Conservation (phyloP, 2,329 filamentous ascomycete genomes). For the Colletotrichum graminicola region DNA sequence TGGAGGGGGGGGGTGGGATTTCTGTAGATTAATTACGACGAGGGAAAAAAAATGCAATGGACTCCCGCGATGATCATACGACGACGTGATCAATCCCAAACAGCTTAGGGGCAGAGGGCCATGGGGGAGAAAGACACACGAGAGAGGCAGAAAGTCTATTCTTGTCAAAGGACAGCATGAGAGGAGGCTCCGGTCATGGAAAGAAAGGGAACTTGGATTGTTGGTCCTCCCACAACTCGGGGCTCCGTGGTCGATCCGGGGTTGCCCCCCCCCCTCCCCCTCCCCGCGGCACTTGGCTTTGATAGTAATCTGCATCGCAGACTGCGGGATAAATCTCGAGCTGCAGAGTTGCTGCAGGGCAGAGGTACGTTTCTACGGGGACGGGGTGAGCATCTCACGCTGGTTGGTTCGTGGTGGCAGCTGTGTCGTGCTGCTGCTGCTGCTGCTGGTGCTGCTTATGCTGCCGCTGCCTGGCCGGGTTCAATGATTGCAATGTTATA, state of each 20-base stretch:
- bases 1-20: not conserved
- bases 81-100: constrained; percentile 5
- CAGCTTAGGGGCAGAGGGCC: not conserved
- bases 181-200: constrained; percentile 7
- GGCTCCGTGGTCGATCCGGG: constrained; percentile 34
- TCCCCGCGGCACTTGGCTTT: constrained; percentile 8
- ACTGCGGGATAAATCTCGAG: not conserved
- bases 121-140: not conserved
- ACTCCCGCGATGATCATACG: constrained; percentile 18
- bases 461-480: not conserved
- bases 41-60: not conserved
- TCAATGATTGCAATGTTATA: not conserved
- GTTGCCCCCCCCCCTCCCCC: constrained; percentile 1
- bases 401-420: not conserved
- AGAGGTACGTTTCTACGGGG: constrained; percentile 2
- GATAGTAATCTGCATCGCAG: not conserved
- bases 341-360: constrained; percentile 4
- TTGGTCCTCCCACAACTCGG: not conserved
- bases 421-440: not conserved
- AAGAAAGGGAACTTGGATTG: not conserved
- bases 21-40: constrained; percentile 8
- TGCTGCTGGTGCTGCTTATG: not conserved
- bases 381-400: not conserved
- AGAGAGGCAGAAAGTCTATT: not conserved
- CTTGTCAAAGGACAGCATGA: constrained; percentile 20